phyloP scores from a whole-genome alignment of 441 rosid genomes.

The Populus hybrid region DNA sequence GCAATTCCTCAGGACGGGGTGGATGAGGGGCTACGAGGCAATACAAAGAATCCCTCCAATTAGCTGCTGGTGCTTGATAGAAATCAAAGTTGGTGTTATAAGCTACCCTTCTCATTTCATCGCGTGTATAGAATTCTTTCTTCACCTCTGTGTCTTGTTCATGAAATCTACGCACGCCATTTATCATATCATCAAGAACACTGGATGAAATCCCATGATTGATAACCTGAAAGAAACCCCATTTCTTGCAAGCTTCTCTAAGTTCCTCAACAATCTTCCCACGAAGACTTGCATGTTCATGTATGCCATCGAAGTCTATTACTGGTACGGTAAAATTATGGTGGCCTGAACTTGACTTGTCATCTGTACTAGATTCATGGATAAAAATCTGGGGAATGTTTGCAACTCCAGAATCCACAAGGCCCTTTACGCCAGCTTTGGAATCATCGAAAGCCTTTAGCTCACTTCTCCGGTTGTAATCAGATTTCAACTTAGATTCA shows the following conservation, averaged over 20 bases:
- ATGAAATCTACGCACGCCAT: conserved; percentile 31
- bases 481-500: background rate
- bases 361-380: background rate
- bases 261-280: conserved; percentile 4
- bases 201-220: conserved; percentile 41
- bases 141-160: conserved; percentile 36
- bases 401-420: conserved; percentile 23
- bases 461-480: conserved; percentile 11
- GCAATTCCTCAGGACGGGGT: too few relatives aligned
- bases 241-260: conserved; percentile 17
- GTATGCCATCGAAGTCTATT: background rate
- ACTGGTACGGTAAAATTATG: background rate
- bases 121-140: conserved; percentile 18
- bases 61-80: too few relatives aligned
- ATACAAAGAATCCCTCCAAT: too few relatives aligned
- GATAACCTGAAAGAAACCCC: conserved; percentile 44
- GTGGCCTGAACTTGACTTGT: background rate
- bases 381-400: conserved; percentile 27
- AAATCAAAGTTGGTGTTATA: too few relatives aligned
- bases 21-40: too few relatives aligned
- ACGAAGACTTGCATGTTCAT: background rate
- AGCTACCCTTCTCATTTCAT: conserved; percentile 20
- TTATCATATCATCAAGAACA: conserved; percentile 29
- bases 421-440: conserved; percentile 29
- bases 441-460: conserved; percentile 24